phyloP scores from a whole-genome alignment of 495 filamentous ascomycete genomes.

The Sabuloglossum arenarium region DNA sequence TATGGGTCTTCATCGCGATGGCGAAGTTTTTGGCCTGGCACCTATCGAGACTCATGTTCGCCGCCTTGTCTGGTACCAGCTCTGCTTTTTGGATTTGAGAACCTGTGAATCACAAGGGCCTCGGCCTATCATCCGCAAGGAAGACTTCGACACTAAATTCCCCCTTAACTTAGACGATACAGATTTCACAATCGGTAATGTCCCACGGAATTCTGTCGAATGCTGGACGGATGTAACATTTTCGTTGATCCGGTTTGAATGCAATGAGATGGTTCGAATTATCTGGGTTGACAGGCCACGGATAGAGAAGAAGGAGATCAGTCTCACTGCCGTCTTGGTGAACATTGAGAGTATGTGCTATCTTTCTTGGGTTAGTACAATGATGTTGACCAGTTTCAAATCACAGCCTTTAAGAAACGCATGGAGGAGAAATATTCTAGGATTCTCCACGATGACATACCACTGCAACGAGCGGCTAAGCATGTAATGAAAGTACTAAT shows the following conservation, averaged over 20 bases:
- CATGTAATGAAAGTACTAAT: conserved; percentile 39
- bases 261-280: conserved; percentile 48
- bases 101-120: conserved; percentile 57
- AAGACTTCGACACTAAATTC: conserved; percentile 50
- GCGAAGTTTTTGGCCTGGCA: conserved; percentile 1
- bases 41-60: conserved; percentile 2
- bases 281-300: conserved; percentile 40
- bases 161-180: conserved; percentile 46
- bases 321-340: conserved; percentile 29
- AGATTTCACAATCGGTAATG: conserved; percentile 24
- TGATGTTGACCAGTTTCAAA: background rate
- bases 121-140: conserved; percentile 37
- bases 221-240: conserved; percentile 48
- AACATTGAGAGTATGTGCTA: conserved; percentile 41
- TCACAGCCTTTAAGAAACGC: conserved; percentile 5
- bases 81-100: conserved; percentile 8
- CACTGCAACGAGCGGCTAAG: conserved; percentile 36
- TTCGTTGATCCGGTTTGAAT: conserved; percentile 43
- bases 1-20: conserved; percentile 10
- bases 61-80: conserved; percentile 9
- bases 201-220: conserved; percentile 21
- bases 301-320: conserved; percentile 37
- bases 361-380: background rate
- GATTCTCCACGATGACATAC: conserved; percentile 31
- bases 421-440: conserved; percentile 39